A percentile compares a stretch with the other conserved stretches of the same genome.
These are phyloP conservation scores for Hericium rajendrae DNA, from an alignment of 768 basidiomycete species.

Conservation along the genomic window DNA sequence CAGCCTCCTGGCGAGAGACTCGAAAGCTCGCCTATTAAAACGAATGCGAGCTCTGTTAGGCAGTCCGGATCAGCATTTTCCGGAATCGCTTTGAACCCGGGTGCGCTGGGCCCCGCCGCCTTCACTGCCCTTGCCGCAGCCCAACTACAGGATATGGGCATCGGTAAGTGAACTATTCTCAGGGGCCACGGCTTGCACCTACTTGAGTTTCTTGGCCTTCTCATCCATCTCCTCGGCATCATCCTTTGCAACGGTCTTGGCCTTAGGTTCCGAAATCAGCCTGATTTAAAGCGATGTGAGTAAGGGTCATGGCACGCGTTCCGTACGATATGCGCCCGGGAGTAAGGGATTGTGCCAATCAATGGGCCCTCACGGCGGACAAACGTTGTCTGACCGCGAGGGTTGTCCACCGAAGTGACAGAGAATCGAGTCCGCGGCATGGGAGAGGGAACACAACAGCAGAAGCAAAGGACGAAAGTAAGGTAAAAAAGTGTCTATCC, in stretches of 20 bases:
- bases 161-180: not conserved
- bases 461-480: no score
- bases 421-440: no score
- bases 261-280: slow-evolving; percentile 11
- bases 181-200: slow-evolving; percentile 7
- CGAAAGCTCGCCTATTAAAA: slow-evolving; percentile 90
- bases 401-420: no score
- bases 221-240: slow-evolving; percentile 10
- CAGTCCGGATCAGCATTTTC: slow-evolving; percentile 69
- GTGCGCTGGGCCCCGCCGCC: slow-evolving; percentile 44
- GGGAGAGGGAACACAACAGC: no score
- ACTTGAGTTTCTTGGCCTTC: slow-evolving; percentile 30
- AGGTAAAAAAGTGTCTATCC: no score
- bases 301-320: no score
- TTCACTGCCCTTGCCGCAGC: slow-evolving; percentile 50
- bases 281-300: no score
- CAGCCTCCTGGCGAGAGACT: slow-evolving; percentile 84
- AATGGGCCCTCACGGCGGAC: no score
- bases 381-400: no score
- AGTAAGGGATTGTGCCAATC: no score
- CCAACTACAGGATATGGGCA: slow-evolving; percentile 27
- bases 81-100: slow-evolving; percentile 52
- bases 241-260: slow-evolving; percentile 9
- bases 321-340: no score
- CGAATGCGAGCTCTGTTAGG: slow-evolving; percentile 79